Evolutionary conservation across 495 filamentous ascomycete genomes (phyloP), one percentile per base, ranked within the genome.

Genomic region (Lasiosphaeriaceae sp.): DNA sequence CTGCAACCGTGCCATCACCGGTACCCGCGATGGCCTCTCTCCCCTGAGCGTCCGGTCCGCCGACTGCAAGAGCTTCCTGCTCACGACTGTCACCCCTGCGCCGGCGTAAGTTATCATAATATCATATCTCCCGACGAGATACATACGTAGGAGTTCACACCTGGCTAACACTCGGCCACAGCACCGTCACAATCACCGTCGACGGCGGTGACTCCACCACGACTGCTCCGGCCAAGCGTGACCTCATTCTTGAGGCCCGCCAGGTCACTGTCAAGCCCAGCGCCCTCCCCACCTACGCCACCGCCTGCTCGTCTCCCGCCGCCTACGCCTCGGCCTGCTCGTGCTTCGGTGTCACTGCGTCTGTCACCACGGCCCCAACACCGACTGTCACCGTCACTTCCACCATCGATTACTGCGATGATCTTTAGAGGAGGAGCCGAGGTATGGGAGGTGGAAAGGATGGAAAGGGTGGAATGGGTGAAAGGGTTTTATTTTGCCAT

Each of bases 1-100:
- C 65, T 72, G 69, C 62, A 68, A 70, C 61, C 65, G 65, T 31
- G 65, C 66, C 39, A 56, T 72, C 23, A 67, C 67, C 5, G 66
- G 67, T 31, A 72, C 67, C 48, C 64, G 67, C 12, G 43, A 39
- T 23, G 65, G 66, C 29, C 57, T 72, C 20, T 56, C 50, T 4
- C 59, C 67, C n/a, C 37, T 59, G 7, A 43, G 54, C 16, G 47
- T 52, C 12, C 67, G 70, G 37, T 66, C 66, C 14, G 51, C 63
- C 23, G 57, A 66, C 59, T 72, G 70, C 66, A 37, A 57, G n/a
- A 69, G 64, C 64, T 72, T 65, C 61, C 59, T 72, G 29, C 43
- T 43, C 9, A 65, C 66, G 16, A 69, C 66, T 26, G 70, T 72
- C 60, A 69, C 58, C 41, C 70, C 70, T 2, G 49, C 64, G 6